Evolutionary conservation across 2,329 filamentous ascomycete genomes (phyloP).

Genomic region (Stromatinia cepivora): DNA sequence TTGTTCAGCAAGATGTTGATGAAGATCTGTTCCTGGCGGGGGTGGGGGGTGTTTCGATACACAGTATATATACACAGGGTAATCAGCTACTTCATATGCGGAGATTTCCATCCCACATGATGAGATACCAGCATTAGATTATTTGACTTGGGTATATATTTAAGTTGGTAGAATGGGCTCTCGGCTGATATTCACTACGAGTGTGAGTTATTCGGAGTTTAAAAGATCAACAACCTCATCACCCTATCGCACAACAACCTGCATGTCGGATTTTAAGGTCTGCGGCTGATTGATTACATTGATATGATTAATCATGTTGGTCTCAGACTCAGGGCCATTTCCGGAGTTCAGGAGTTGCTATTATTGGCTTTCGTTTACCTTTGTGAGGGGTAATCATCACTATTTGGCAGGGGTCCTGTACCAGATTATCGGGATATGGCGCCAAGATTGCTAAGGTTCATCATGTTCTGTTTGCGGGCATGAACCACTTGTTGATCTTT

Average conservation of each 20-base stretch:
- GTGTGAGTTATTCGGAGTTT: conserved; percentile 1
- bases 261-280: neutral
- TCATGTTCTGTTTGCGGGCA: too few species aligned
- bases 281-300: neutral
- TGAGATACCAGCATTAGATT: too few species aligned
- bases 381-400: neutral
- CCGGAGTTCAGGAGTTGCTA: neutral
- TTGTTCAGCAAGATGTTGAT: too few species aligned
- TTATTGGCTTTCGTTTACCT: neutral
- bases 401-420: neutral
- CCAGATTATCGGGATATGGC: neutral
- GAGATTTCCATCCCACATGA: too few species aligned
- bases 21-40: too few species aligned
- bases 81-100: too few species aligned
- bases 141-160: too few species aligned
- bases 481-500: too few species aligned
- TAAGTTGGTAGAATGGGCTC: too few species aligned
- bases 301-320: conserved; percentile 5
- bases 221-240: neutral
- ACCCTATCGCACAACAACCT: neutral
- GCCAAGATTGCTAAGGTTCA: neutral
- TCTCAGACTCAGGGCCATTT: neutral
- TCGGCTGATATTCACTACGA: too few species aligned
- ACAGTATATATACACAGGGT: too few species aligned
- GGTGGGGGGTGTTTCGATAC: too few species aligned